Percentiles rank a stretch among this genome's conserved stretches.
These are phyloP conservation scores for Coelastrella sp. DNA, from an alignment of 139 green algal genomes.

Conservation along the genomic window DNA sequence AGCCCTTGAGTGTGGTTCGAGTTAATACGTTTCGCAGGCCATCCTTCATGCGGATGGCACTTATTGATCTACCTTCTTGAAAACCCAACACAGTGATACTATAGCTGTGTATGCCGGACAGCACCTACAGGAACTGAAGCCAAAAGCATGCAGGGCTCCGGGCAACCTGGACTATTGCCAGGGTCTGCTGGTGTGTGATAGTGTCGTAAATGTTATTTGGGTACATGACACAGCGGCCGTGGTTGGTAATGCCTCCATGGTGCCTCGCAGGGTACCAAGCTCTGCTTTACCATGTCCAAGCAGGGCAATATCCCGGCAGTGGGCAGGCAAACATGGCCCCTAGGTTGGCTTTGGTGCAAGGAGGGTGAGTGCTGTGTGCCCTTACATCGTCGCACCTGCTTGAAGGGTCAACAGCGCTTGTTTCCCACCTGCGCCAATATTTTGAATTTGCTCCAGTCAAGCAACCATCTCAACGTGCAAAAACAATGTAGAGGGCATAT, in stretches of 20 bases:
- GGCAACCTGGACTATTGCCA: neutral
- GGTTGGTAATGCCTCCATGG: neutral
- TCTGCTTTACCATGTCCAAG: constrained; percentile 13
- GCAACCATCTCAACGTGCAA: too few species aligned
- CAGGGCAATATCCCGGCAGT: neutral
- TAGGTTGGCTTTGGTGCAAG: constrained; percentile 21
- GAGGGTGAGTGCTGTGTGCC: constrained; percentile 15
- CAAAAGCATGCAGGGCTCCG: neutral
- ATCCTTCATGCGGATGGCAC: too few species aligned
- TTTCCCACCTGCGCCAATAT: neutral
- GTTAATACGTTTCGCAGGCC: too few species aligned
- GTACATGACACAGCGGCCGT: too few species aligned
- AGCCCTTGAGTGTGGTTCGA: too few species aligned
- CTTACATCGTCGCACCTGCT: neutral
- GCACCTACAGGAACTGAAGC: neutral
- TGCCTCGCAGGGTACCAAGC: constrained; percentile 25
- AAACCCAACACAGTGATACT: too few species aligned
- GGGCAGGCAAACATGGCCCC: constrained; percentile 2
- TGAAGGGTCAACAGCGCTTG: neutral
- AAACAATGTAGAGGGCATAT: too few species aligned
- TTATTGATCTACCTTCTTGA: too few species aligned
- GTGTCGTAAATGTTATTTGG: neutral
- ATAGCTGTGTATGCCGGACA: neutral
- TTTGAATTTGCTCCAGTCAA: neutral
- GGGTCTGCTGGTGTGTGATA: neutral